Evolutionary conservation across 225 moss, liverwort and hornwort species (phyloP).

Genomic region (Pseudoscleropodium purum): DNA sequence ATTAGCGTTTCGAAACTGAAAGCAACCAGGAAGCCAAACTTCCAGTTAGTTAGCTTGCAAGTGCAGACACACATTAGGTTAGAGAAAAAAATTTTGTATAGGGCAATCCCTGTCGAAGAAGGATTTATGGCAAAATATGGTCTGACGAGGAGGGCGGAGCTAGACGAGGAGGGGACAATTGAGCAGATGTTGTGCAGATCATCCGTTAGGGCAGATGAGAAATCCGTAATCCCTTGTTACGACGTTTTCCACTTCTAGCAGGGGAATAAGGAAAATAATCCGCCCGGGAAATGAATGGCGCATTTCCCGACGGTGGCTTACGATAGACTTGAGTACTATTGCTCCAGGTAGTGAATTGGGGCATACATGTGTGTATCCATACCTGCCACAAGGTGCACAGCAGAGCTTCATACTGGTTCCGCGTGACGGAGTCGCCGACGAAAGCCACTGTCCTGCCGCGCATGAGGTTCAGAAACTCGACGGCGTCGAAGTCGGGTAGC

Average conservation of each 20-base stretch:
- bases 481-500: constrained; percentile 59
- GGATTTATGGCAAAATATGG: background rate
- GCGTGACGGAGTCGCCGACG: constrained; percentile 74
- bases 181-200: background rate
- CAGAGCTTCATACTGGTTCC: constrained; percentile 88
- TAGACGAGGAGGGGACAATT: no score
- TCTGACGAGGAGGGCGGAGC: background rate
- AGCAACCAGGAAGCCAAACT: background rate
- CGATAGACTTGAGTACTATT: background rate
- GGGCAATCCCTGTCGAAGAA: background rate
- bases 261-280: background rate
- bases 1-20: background rate
- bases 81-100: background rate
- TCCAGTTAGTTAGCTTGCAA: background rate
- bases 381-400: constrained; percentile 67
- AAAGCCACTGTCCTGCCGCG: constrained; percentile 76
- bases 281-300: background rate
- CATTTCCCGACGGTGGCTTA: background rate
- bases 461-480: constrained; percentile 68
- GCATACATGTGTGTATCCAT: no score
- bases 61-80: background rate
- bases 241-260: background rate
- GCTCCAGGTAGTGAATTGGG: background rate
- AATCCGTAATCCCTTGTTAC: background rate
- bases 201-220: background rate